phyloP scores from a whole-genome alignment of 352 stramenopile species.

The Pythium coloratum region DNA sequence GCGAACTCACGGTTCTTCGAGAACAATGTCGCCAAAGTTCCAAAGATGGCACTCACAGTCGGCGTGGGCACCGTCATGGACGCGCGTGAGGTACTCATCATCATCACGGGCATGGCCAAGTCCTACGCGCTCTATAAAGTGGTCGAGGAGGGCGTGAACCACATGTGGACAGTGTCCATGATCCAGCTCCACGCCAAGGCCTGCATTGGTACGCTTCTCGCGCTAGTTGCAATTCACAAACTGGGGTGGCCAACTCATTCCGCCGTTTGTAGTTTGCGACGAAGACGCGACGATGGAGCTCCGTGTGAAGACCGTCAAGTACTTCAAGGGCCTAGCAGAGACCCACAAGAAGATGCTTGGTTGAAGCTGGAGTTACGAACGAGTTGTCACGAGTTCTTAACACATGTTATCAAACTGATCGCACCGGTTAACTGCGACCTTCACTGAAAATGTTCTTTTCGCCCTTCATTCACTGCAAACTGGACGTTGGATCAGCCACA shows the following conservation, averaged over 20 bases:
- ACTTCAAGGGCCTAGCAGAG: conserved; percentile 83
- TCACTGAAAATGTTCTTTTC: not conserved
- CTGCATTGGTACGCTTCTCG: conserved; percentile 56
- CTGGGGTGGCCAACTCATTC: not conserved
- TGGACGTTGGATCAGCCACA: not conserved
- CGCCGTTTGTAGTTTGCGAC: conserved; percentile 64
- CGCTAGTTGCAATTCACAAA: not conserved
- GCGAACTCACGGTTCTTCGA: conserved; percentile 89
- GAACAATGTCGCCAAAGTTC: conserved; percentile 77
- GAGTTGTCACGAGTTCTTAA: not conserved
- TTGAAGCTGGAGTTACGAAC: conserved; percentile 6
- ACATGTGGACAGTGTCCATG: conserved; percentile 91
- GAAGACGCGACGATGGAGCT: conserved; percentile 89
- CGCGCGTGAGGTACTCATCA: conserved; percentile 82
- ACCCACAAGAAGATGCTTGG: conserved; percentile 47
- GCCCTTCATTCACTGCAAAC: not conserved
- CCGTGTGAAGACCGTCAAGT: conserved; percentile 90
- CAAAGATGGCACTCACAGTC: conserved; percentile 90
- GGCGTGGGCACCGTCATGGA: conserved; percentile 89
- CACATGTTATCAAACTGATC: not conserved
- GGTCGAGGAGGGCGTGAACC: conserved; percentile 88
- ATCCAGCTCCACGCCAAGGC: conserved; percentile 84
- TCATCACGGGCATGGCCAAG: conserved; percentile 87
- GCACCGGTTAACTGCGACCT: too few species aligned
- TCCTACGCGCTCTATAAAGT: conserved; percentile 88